Evolutionary conservation across 306 rosid genomes (phyloP).

Genomic region (Sechiopsis laciniata): DNA sequence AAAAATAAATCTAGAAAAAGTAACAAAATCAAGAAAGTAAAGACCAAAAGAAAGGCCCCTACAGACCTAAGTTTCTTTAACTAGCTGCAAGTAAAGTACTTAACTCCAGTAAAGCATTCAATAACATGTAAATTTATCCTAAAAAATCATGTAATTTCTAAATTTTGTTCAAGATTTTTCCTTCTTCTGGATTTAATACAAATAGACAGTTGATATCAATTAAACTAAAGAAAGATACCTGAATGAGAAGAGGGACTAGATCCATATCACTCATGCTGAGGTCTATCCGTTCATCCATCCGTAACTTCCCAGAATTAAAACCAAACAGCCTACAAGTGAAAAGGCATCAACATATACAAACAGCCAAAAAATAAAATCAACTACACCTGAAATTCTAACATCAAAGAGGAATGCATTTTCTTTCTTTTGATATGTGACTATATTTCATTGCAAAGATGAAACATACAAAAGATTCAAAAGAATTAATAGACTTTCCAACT

Average conservation of each 20-base stretch:
- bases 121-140: not conserved
- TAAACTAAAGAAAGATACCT: conserved; percentile 43
- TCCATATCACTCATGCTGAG: conserved; percentile 97
- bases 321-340: conserved; percentile 68
- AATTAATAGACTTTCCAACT: not conserved
- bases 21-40: not conserved
- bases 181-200: not conserved
- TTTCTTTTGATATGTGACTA: not conserved
- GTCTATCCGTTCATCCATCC: conserved; percentile 72
- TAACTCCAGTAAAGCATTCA: not conserved
- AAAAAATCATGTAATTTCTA: not conserved
- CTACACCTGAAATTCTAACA: conserved; percentile 9
- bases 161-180: not conserved
- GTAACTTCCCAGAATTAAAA: conserved; percentile 68
- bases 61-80: not conserved
- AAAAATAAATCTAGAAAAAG: not conserved
- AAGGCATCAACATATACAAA: conserved; percentile 12
- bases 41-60: not conserved
- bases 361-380: conserved; percentile 1
- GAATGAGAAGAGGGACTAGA: conserved; percentile 85
- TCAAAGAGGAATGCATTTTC: not conserved
- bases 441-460: conserved; percentile 3
- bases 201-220: not conserved
- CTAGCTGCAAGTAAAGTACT: not conserved
- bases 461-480: not conserved